These are phyloP conservation scores for Lepiota brunneoincarnata DNA, from an alignment of 768 basidiomycete species.

Conservation along the genomic window DNA sequence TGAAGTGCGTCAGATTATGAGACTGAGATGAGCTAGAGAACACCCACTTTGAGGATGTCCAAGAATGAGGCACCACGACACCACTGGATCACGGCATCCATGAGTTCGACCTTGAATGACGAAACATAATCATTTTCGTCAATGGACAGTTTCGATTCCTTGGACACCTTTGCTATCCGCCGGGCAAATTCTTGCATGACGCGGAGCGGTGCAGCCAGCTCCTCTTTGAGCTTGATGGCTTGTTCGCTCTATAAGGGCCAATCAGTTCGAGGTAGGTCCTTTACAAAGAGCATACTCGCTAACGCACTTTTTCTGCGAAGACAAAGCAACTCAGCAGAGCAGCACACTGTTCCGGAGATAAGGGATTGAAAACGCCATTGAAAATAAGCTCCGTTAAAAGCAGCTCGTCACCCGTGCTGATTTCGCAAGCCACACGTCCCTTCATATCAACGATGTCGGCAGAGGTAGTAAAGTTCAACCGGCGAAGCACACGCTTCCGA, in stretches of 20 bases:
- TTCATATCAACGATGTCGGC: constrained; percentile 97
- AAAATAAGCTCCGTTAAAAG: constrained; percentile 96
- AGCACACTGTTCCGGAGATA: constrained; percentile 90
- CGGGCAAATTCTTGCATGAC: constrained; percentile 95
- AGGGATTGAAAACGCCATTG: constrained; percentile 91
- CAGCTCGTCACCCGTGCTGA: constrained; percentile 95
- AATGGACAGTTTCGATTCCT: constrained; percentile 86
- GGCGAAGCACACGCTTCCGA: constrained; percentile 89
- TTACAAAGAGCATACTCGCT: not conserved
- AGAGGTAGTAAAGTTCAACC: constrained; percentile 85
- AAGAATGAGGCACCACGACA: constrained; percentile 96
- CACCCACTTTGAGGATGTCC: constrained; percentile 88
- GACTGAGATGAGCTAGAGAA: not conserved
- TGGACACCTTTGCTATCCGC: constrained; percentile 95
- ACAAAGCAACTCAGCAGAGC: constrained; percentile 97
- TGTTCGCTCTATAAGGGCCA: constrained; percentile 71
- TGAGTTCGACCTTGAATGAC: constrained; percentile 97
- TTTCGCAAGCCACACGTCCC: constrained; percentile 97
- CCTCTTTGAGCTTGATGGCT: constrained; percentile 83
- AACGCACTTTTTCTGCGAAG: constrained; percentile 86
- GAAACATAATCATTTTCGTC: constrained; percentile 94
- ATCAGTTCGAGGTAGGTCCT: not conserved
- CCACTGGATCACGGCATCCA: constrained; percentile 98
- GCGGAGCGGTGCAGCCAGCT: constrained; percentile 87
- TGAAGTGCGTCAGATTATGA: not conserved